Evolutionary conservation across 306 rosid species (phyloP).

Genomic region (Purshia tridentata): DNA sequence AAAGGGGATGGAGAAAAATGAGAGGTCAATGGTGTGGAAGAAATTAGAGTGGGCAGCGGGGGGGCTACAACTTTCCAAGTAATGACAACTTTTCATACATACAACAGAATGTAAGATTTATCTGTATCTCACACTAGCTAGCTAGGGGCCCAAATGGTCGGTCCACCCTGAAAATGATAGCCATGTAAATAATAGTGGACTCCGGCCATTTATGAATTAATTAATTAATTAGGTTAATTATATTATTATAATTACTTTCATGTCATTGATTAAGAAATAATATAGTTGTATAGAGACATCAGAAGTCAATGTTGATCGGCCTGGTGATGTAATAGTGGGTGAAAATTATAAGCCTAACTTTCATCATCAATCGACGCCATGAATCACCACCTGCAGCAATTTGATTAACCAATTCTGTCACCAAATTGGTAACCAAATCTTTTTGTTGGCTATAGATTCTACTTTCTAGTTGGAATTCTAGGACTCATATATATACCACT

Average conservation of each 20-base stretch:
- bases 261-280: not conserved
- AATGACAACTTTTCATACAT: constrained; percentile 11
- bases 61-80: constrained; percentile 12
- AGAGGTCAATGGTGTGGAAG: constrained; percentile 20
- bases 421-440: constrained; percentile 34
- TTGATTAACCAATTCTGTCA: constrained; percentile 5
- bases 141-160: constrained; percentile 24
- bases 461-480: constrained; percentile 24
- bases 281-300: not conserved
- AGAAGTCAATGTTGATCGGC: constrained; percentile 38
- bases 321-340: constrained; percentile 24
- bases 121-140: not conserved
- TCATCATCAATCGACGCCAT: constrained; percentile 18
- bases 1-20: constrained; percentile 1
- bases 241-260: no score
- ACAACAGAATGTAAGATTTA: constrained; percentile 20
- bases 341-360: constrained; percentile 29
- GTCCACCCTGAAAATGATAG: constrained; percentile 40
- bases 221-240: not conserved
- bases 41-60: not conserved
- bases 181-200: not conserved
- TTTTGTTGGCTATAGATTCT: constrained; percentile 16
- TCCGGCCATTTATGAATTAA: no score
- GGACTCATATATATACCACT: not conserved
- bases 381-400: constrained; percentile 28